Evolutionary conservation across 2,329 filamentous ascomycete genomes (phyloP).

Genomic region (Davidsoniella virescens): DNA sequence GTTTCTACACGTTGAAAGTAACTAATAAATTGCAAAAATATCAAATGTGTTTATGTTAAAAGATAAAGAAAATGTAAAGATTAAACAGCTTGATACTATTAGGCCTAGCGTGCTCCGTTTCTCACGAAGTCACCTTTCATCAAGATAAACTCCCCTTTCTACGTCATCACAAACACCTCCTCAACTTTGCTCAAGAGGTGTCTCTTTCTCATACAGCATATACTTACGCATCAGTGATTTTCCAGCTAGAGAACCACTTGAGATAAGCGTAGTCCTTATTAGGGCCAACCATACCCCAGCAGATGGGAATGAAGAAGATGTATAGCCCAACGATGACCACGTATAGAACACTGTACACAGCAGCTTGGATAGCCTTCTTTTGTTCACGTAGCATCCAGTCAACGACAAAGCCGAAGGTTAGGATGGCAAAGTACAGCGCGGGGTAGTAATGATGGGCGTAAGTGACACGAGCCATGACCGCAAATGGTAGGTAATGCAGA

Average conservation of each 20-base stretch:
- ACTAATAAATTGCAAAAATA: too few relatives aligned
- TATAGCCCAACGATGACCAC: conserved; percentile 63
- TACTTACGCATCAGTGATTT: conserved; percentile 44
- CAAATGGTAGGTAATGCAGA: conserved; percentile 88
- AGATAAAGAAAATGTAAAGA: too few relatives aligned
- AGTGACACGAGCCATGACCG: conserved; percentile 95
- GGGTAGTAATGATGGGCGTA: conserved; percentile 99
- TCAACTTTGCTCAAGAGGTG: conserved; percentile 18
- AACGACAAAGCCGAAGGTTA: conserved; percentile 71
- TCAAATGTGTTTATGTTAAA: too few relatives aligned
- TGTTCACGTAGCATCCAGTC: conserved; percentile 67
- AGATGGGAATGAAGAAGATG: conserved; percentile 79
- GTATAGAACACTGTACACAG: conserved; percentile 62
- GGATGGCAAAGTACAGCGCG: conserved; percentile 90
- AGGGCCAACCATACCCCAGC: conserved; percentile 84
- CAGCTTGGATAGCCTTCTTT: conserved; percentile 45
- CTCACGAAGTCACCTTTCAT: too few relatives aligned
- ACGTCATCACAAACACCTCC: neutral
- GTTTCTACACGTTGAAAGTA: too few relatives aligned
- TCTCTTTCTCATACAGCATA: conserved; percentile 27
- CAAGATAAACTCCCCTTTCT: neutral
- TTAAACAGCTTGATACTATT: too few relatives aligned
- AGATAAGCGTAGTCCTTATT: conserved; percentile 77
- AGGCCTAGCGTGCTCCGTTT: too few relatives aligned
- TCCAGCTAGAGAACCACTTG: conserved; percentile 86